Conservation (phyloP, 768 basidiomycete species). For the Mycena rebaudengoi region DNA sequence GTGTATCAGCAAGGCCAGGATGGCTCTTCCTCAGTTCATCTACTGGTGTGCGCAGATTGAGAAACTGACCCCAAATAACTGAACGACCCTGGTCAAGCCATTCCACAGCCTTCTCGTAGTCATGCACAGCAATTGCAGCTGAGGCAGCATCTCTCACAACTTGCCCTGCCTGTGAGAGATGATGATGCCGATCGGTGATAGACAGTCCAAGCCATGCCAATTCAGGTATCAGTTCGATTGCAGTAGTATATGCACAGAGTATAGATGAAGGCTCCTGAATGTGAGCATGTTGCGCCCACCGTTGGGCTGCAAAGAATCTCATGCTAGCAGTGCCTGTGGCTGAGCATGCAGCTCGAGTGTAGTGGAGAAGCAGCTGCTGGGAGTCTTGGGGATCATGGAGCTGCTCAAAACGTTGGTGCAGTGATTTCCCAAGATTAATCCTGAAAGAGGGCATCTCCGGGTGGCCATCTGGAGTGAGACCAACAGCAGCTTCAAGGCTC, state of each 20-base stretch:
- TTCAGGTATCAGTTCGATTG: neutral
- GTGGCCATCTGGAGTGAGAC: constrained; percentile 17
- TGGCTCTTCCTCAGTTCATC: neutral
- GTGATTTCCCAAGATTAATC: constrained; percentile 13
- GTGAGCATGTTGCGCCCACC: neutral
- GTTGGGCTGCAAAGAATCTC: neutral
- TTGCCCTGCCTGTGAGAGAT: neutral
- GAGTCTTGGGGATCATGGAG: neutral
- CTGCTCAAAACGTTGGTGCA: constrained; percentile 5
- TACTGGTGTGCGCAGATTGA: neutral
- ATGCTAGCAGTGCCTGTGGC: neutral
- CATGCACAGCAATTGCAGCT: neutral
- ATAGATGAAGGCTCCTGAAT: neutral
- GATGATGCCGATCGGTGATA: constrained; percentile 15
- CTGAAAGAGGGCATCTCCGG: constrained; percentile 1
- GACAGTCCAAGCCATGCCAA: constrained; percentile 3
- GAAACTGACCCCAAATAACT: neutral
- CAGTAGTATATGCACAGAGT: constrained; percentile 15
- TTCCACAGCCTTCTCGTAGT: constrained; percentile 25
- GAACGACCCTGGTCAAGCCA: constrained; percentile 37
- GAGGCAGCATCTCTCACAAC: constrained; percentile 9
- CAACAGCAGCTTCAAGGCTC: neutral
- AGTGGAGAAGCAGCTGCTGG: neutral
- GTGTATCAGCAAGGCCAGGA: neutral
- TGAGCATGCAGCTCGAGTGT: neutral